phyloP scores from a whole-genome alignment of 352 stramenopile genomes.

The Blastocystis hominis region DNA sequence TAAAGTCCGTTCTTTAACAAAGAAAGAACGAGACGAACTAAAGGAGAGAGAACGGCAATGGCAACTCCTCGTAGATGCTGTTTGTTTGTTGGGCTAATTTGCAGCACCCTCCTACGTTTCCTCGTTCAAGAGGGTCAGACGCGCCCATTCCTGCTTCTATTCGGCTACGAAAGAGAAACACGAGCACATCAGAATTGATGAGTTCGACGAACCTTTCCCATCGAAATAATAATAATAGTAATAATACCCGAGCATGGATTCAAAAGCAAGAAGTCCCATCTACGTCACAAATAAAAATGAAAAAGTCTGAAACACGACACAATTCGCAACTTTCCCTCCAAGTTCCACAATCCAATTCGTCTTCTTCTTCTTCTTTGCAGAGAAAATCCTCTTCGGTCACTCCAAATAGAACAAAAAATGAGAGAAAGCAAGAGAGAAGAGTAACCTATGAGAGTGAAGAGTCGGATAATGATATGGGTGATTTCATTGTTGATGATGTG shows the following conservation, averaged over 20 bases:
- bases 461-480: background rate
- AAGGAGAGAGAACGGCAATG: background rate
- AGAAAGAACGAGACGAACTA: background rate
- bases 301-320: no score
- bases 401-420: background rate
- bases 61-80: background rate
- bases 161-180: background rate
- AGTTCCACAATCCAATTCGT: no score
- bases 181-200: no score
- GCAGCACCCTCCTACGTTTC: background rate
- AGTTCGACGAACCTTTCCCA: no score
- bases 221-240: no score
- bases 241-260: no score
- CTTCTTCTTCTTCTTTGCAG: background rate
- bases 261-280: no score
- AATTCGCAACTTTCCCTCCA: no score
- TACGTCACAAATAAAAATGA: no score
- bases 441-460: background rate
- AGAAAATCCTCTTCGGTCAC: background rate
- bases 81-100: background rate
- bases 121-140: background rate
- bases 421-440: background rate
- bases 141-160: background rate
- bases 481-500: slow-evolving; percentile 21
- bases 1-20: background rate